Evolutionary conservation across 1,139 yeast species (phyloP).

Genomic region (Candida sp.): DNA sequence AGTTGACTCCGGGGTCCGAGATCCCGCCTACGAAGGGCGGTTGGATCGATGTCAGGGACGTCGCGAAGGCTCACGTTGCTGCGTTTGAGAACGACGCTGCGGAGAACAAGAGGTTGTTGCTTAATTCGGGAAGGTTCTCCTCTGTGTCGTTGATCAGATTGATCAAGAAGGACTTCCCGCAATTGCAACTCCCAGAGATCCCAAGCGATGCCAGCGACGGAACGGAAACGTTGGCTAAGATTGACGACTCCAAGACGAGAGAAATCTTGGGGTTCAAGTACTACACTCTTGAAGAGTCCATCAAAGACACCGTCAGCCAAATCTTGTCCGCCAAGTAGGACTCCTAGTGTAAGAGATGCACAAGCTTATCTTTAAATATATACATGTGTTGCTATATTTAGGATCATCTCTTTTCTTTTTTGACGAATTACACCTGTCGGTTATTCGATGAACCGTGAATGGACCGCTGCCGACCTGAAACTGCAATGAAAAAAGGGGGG

Average conservation of each 20-base stretch:
- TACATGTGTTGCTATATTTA: not conserved
- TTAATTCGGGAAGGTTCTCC: slow-evolving; percentile 18
- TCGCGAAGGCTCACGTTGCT: slow-evolving; percentile 51
- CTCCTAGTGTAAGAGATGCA: not conserved
- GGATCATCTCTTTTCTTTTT: no score
- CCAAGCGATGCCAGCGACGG: slow-evolving; percentile 47
- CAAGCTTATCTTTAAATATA: not conserved
- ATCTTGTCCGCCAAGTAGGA: slow-evolving; percentile 22
- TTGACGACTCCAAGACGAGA: slow-evolving; percentile 39
- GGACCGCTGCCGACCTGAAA: not conserved
- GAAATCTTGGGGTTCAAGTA: slow-evolving; percentile 39
- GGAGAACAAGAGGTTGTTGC: slow-evolving; percentile 17
- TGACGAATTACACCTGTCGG: no score
- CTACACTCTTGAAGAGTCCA: slow-evolving; percentile 36
- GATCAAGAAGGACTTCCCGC: slow-evolving; percentile 19
- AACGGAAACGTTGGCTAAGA: slow-evolving; percentile 22
- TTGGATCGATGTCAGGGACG: slow-evolving; percentile 56
- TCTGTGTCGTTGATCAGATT: slow-evolving; percentile 28
- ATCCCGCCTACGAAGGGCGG: slow-evolving; percentile 24
- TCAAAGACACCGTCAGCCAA: slow-evolving; percentile 49
- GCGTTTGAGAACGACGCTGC: slow-evolving; percentile 36
- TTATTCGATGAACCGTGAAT: no score
- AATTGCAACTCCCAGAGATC: slow-evolving; percentile 38
- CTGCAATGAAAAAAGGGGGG: not conserved
- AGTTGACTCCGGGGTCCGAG: slow-evolving; percentile 16